Evolutionary conservation across 495 filamentous ascomycete genomes (phyloP).

Genomic region (Aspergillus panamensis): DNA sequence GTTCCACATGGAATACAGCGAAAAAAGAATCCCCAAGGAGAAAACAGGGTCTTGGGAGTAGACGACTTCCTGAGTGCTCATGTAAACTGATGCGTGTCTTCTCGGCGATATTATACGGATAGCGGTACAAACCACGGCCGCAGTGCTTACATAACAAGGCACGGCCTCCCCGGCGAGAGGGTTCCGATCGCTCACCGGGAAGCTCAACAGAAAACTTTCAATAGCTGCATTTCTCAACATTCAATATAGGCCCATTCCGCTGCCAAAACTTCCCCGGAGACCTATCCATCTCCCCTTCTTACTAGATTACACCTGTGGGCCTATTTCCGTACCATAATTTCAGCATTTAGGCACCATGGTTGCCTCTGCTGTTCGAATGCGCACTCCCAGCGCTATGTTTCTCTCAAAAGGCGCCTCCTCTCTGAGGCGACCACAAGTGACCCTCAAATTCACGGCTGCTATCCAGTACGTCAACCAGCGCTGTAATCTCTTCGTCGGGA

Average conservation of each 20-base stretch:
- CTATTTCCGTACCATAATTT: conserved; percentile 26
- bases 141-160: conserved; percentile 25
- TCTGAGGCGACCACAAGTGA: conserved; percentile 43
- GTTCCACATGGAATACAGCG: conserved; percentile 30
- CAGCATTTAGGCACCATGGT: conserved; percentile 41
- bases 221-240: conserved; percentile 23
- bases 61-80: conserved; percentile 2
- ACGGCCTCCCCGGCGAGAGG: conserved; percentile 25
- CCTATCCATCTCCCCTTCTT: conserved; percentile 27
- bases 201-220: conserved; percentile 50
- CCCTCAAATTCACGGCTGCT: conserved; percentile 44
- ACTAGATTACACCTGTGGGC: conserved; percentile 28
- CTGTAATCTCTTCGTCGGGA: background rate
- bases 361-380: conserved; percentile 47
- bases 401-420: conserved; percentile 42
- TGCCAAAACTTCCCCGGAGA: conserved; percentile 30
- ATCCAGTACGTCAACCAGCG: conserved; percentile 33
- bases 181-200: conserved; percentile 37
- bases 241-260: conserved; percentile 27
- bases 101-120: conserved; percentile 19
- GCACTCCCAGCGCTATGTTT: conserved; percentile 46
- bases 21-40: conserved; percentile 24
- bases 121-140: conserved; percentile 12
- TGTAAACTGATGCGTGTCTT: conserved; percentile 29
- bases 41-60: conserved; percentile 2